A percentile compares a stretch with the other conserved stretches of the same genome.
Evolutionary conservation across 2,329 filamentous ascomycete genomes (phyloP).

Genomic region (Venturia nashicola): DNA sequence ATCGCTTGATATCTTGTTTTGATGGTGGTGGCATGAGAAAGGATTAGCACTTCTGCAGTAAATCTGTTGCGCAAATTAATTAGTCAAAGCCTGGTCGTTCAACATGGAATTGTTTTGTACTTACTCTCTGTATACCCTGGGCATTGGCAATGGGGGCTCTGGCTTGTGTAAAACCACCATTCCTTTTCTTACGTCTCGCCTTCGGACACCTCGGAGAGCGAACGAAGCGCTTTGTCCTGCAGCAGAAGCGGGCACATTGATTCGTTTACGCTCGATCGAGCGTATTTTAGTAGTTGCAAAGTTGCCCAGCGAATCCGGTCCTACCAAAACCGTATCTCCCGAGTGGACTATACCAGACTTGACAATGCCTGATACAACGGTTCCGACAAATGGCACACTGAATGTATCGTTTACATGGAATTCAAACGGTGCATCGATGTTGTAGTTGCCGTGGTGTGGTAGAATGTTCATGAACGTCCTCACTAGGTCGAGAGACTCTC

Average conservation of each 20-base stretch:
- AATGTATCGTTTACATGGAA: constrained; percentile 97
- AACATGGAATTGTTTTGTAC: too few relatives aligned
- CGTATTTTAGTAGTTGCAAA: constrained; percentile 80
- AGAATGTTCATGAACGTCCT: constrained; percentile 90
- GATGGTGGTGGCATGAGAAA: constrained; percentile 94
- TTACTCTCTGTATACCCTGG: neutral
- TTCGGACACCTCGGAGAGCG: constrained; percentile 71
- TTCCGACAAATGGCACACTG: constrained; percentile 93
- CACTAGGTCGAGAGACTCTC: constrained; percentile 79
- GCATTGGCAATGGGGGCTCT: constrained; percentile 29
- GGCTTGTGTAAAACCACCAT: constrained; percentile 90
- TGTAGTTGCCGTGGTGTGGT: constrained; percentile 87
- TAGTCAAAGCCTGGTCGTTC: neutral
- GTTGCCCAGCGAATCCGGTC: constrained; percentile 80
- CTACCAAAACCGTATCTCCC: constrained; percentile 80
- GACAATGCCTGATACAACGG: constrained; percentile 88
- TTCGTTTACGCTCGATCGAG: constrained; percentile 89
- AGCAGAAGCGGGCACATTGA: constrained; percentile 73
- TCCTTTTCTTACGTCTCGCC: constrained; percentile 91
- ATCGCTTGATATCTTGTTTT: constrained; percentile 96
- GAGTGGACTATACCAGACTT: constrained; percentile 73
- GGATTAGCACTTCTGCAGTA: constrained; percentile 69
- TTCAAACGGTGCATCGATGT: constrained; percentile 77
- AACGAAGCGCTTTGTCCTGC: constrained; percentile 91
- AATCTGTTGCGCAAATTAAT: constrained; percentile 26